Evolutionary conservation across 495 filamentous ascomycete species (phyloP), one percentile per base, ranked within the genome.

Genomic region (Penicillium bovifimosum): DNA sequence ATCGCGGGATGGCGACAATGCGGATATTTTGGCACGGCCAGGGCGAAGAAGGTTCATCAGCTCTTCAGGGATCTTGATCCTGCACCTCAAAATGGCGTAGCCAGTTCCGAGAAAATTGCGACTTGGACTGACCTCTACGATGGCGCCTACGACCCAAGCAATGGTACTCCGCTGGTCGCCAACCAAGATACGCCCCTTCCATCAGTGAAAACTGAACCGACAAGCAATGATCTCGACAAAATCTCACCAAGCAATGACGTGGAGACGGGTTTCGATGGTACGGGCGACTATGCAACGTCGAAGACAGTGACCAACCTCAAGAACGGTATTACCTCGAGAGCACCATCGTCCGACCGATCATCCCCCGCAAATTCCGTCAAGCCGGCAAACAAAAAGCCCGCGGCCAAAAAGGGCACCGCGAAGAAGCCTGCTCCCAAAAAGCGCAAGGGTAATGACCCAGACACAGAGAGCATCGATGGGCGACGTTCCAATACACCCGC

Each of bases 371-470:
- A 56, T 29, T 65, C 71, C 38, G 60, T 63, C 31, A 66, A 73
- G 63, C 45, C 66, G 6, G 43, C 68, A 24, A 64, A 47, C 26
- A 74, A 69, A 43, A 78, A 77, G 47, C 41, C 60, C n/a, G 56
- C 60, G 2, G 73, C 71, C 2, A 84, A 82, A 62, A 82, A 82
- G 54, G 79, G 77, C 3, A 74, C 71, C n/a, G 76, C 73, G 8
- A 83, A 75, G 59, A 84, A 84, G 53, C 67, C 78, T 2, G 59
- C 76, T 0, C 43, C 67, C 28, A 86, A 84, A 64, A 83, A 82
- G 62, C 81, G 80, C 50, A 84, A 81, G 54, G 50, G 77, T 29
- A 65, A 68, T 42, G 70, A 73, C 13, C 40, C 58, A 17, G 81
- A 84, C 13, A 51, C 53, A 16, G 77, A 80, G 13, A 76, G 71